Base-by-base conservation (phyloP, 2,329 filamentous ascomycete species). In the Pseudogymnoascus destructans region DNA sequence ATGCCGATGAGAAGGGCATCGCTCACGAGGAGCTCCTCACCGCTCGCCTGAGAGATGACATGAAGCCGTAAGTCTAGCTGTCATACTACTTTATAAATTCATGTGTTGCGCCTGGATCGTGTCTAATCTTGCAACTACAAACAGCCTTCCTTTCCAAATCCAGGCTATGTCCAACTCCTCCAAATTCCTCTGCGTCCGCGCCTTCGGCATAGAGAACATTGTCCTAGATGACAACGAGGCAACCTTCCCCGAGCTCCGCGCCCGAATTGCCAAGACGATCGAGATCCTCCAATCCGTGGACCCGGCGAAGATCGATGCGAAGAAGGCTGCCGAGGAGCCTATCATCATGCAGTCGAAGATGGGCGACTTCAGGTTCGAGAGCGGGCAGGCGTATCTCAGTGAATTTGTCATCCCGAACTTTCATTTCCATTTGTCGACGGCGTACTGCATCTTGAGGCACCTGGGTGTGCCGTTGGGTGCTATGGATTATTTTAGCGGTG, bases 381-480 rank as follows among this genome's bases (percentile, higher is more conserved):
- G 66, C 1, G 71, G 66, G 0, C 46, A 68, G 40, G 62, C 65
- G 0, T 77, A 75, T 61, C 59, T 75, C 25, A 60, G 63, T 19
- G 62, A 63, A 1, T 74, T 70, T 64, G 70, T 66, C 9, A 59
- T 77, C 36, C 74, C 76, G 3, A 77, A 79, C 61, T 73, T 78
- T 61, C 77, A 71, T 67, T 79, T 79, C 62, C 77, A 79, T 62
- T 59, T 73, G 3, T 70, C 66, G 5, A 75, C 70, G n/a, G 72
- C 74, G 11, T 79, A 79, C 64, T 69, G 64, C 3, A 74, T 80
- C 58, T 61, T 79, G 64, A 68, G 77, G 59, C 69, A 68, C 38
- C 69, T 73, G 63, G 77, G 76, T 0, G 75, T 78, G 36, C 71
- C 71, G 0, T 2, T 79, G 4, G 76, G 75, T 3, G 78, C 78